Base-by-base conservation (phyloP, 768 basidiomycete genomes). In the Leccinum boreale region DNA sequence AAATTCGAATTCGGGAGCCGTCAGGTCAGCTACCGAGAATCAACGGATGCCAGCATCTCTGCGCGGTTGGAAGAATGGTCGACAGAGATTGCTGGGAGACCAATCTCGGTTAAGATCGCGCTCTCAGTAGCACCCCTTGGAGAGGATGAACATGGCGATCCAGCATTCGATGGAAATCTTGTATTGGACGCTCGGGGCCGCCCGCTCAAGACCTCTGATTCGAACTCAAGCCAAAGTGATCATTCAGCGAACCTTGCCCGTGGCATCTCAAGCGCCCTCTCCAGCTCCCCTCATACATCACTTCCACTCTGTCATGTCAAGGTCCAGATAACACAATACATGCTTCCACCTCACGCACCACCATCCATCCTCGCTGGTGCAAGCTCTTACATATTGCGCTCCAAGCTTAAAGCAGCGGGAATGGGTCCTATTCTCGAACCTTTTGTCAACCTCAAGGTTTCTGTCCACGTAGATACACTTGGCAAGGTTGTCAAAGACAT, bases 401-500 rank as follows among this genome's bases (percentile, higher is more conserved):
- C 82, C 33, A 79, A 79, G 29, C 69, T 94, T 53, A 79, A 78
- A 24, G 78, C 79, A 29, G 83, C 84, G 4, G 87, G 87, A 10
- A 78, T 83, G 65, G 92, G 92, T 1, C 79, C 88, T 3, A 71
- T 94, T 45, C 78, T 92, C 70, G 92, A 94, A 67, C 92, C 93
- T 10, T 94, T 83, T 62, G 79, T 91, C 24, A 74, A 75, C 29
- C 74, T 92, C 61, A 91, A 85, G 62, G 78, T 91, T 48, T 82
- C 81, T 15, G 83, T 91, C 7, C 76, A 78, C 24, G 86, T 87
- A 61, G 83, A 85, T 58, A 78, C 77, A 57, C 75, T 94, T 3
- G 91, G 92, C 23, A 89, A 85, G 64, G 84, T 90, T 21, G 82
- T 92, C 48, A 90, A 87, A 65, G 92, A 94, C 64, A 74, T 94